These are phyloP conservation scores for Globisporangium carolinianum DNA, from an alignment of 352 stramenopile genomes.

Conservation along the genomic window DNA sequence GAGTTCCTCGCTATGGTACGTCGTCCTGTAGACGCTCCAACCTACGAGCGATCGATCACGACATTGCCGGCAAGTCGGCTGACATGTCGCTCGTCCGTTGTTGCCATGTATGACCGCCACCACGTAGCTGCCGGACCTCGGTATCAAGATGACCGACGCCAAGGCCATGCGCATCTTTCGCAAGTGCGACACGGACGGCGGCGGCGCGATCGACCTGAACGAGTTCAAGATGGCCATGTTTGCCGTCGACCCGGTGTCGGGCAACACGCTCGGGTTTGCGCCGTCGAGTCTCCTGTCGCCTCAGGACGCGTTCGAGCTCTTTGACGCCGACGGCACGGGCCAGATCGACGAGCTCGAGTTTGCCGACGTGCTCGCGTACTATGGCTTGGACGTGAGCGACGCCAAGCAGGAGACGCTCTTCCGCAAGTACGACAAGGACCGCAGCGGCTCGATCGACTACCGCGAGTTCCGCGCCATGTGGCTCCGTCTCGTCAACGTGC, in stretches of 20 bases:
- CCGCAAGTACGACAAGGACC: slow-evolving; percentile 90
- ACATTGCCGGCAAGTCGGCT: too few relatives aligned
- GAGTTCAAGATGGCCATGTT: slow-evolving; percentile 94
- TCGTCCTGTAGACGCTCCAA: too few relatives aligned
- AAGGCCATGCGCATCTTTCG: slow-evolving; percentile 90
- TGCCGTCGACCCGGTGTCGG: slow-evolving; percentile 81
- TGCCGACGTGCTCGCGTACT: slow-evolving; percentile 91
- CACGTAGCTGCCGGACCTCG: slow-evolving; percentile 66
- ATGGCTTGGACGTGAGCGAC: slow-evolving; percentile 85
- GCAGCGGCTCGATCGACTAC: slow-evolving; percentile 90
- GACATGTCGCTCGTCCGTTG: too few relatives aligned
- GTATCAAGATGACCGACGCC: slow-evolving; percentile 81
- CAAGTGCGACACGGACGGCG: slow-evolving; percentile 86
- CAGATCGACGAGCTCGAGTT: slow-evolving; percentile 93
- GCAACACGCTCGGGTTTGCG: slow-evolving; percentile 73
- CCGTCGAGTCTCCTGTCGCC: slow-evolving; percentile 79
- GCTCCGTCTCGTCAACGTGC: slow-evolving; percentile 73
- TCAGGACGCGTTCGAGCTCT: slow-evolving; percentile 89
- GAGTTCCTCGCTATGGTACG: slow-evolving; percentile 87
- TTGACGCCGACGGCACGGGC: slow-evolving; percentile 85
- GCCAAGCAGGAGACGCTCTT: slow-evolving; percentile 90
- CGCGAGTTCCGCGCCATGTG: slow-evolving; percentile 92
- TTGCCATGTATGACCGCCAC: too few relatives aligned
- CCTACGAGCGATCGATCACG: too few relatives aligned
- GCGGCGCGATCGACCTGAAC: slow-evolving; percentile 88